Evolutionary conservation across 768 basidiomycete species (phyloP), one percentile per base, ranked within the genome.

Genomic region (Hypholoma fasciculare): DNA sequence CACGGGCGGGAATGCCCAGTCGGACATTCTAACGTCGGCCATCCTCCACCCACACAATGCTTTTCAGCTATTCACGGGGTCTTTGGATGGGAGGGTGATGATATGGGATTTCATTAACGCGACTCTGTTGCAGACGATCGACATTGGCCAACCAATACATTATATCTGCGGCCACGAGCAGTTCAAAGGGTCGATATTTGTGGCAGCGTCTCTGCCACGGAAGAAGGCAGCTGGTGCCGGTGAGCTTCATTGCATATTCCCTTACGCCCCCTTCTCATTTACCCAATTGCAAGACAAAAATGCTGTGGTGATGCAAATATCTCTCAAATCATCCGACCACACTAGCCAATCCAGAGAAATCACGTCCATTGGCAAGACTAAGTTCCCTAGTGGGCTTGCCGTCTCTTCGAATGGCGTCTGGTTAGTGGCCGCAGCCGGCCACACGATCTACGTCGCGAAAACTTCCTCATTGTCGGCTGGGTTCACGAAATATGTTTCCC

Each of bases 91-190:
- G n/a, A 81, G 80, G 37, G 73, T 98, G 61, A 84, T 91, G 69
- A 75, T 97, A 23, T 99, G 97, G 97, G 94, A 98, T 74, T 96
- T 90, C 71, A 75, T 96, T 38, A 95, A 97, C 58, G 94, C 88
- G 5, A 77, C 80, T 7, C 74, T 97, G 11, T 76, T 98, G 58
- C 85, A 87, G 59, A 91, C 88, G 2, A 82, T 97, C 61, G 79
- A 84, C 56, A 67, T 94, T 44, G 79, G 79, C 27, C 83, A 89
- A 58, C 85, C 89, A 13, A 86, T 96, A 63, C 82, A 84, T 61
- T 81, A 83, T 64, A 73, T 95, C 54, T 88, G 89, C 58, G 84
- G 83, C 0, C 92, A 94, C 66, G 81, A 85, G 61, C 76, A 79
- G 55, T 82, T 87, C 70, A 85, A 82, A 61, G 89, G 88, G 57